Evolutionary conservation across 2,329 filamentous ascomycete genomes (phyloP), one percentile per base, ranked within the genome.

Genomic region (Cladosporium sp.): DNA sequence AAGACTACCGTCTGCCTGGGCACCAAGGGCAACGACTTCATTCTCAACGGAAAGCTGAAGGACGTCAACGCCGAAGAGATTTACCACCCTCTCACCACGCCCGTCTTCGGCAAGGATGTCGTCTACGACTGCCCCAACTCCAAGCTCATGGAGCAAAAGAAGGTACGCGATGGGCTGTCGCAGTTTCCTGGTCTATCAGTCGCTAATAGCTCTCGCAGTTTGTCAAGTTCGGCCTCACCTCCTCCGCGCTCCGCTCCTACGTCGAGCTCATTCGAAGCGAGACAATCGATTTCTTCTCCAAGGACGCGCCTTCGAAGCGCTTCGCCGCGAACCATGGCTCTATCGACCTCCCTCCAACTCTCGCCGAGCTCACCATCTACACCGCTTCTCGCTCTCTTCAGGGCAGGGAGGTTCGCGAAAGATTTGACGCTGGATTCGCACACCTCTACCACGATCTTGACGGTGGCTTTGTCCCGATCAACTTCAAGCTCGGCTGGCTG

Each of bases 71-170:
- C 90, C 30, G 90, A 95, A 71, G 89, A 96, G 63, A 88, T 95
- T 57, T 95, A 95, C 72, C 85, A 82, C 50, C 85, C 88, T 50
- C 77, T 96, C 51, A 82, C 78, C 19, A 83, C 80, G 5, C 81
- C 81, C 39, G 80, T 84, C 3, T 95, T 95, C 66, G 89, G 89
- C 59, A 84, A 82, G 61, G 85, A 91, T 72, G 89, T 95, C 20
- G 88, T 95, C 48, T 95, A 95, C 67, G 89, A 95, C 68, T 93
- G 89, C 72, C 88, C 89, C 37, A 95, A 95, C 68, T 78, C 88
- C 52, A 95, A 95, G 73, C 80, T 95, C 65, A 95, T 95, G 89
- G 89, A 95, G 74, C 89, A 95, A 77, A 95, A 95, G 77, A 93
- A 92, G 82, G 88, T 90, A 68, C 56, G 71, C 45, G 47, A n/a